Conservation (phyloP, 106 monocot species). For the Acanthochlamys bracteata region DNA sequence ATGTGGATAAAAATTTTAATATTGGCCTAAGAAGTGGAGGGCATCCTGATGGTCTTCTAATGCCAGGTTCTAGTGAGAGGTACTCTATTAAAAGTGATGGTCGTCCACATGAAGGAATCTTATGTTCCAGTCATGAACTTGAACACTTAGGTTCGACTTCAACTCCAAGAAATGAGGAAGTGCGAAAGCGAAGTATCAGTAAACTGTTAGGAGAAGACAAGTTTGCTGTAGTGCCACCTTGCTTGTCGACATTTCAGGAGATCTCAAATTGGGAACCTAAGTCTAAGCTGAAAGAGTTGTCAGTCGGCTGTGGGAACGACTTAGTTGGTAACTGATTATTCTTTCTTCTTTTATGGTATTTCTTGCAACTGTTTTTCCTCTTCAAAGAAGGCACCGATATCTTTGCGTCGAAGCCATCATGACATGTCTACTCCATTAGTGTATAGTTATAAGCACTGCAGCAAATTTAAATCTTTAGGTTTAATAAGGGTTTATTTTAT, state of each 20-base stretch:
- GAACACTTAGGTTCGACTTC: background rate
- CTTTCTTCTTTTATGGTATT: too few species aligned
- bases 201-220: conserved; percentile 18
- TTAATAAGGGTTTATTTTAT: background rate
- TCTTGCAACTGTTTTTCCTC: too few species aligned
- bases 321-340: conserved; percentile 1
- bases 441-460: too few species aligned
- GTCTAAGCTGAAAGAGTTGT: conserved; percentile 1
- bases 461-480: too few species aligned
- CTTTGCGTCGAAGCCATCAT: too few species aligned
- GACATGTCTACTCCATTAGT: too few species aligned
- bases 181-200: conserved; percentile 27
- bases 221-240: background rate
- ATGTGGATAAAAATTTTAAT: conserved; percentile 2
- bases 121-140: background rate
- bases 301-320: background rate
- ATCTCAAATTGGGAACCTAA: conserved; percentile 10
- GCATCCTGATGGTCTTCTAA: background rate
- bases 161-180: conserved; percentile 22
- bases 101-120: background rate
- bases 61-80: conserved; percentile 2
- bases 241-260: background rate
- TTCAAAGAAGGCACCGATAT: too few species aligned
- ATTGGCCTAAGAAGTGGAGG: background rate
- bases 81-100: conserved; percentile 14